Evolutionary conservation across 2,329 filamentous ascomycete genomes (phyloP), one percentile per base, ranked within the genome.

Genomic region (Hypoxylon sp.): DNA sequence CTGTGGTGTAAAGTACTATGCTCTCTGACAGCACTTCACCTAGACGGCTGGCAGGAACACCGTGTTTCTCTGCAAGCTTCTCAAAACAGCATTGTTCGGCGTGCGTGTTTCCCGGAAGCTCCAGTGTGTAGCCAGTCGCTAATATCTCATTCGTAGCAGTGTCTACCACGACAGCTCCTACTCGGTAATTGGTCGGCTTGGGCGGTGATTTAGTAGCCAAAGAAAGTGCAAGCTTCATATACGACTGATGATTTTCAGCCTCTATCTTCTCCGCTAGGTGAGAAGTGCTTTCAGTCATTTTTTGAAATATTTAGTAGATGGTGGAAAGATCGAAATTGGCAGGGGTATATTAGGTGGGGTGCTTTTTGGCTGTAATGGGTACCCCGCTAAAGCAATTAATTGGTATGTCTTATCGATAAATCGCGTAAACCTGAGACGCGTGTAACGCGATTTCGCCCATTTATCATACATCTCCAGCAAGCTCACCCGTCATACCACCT

Each of bases 81-180:
- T 90, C 80, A 61, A 99, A 85, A 75, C 93, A 97, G 78, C 91
- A 95, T 81, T 99, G 94, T 77, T 99, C 96, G 2, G 96, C 96
- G 76, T 99, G 96, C 0, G 96, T 98, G 81, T 99, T 99, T 43
- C 95, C 96, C 0, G 89, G 85, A 3, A 94, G 88, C 79, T 99
- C 95, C 63, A 97, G 85, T 0, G 96, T 97, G 81, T 95, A 98
- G 58, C 96, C 95, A 1, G 92, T 92, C 0, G 91, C 87, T 27
- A 96, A 83, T 62, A 96, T 82, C 25, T 80, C 76, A 71, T 88
- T 84, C 34, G 81, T 84, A 43, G 80, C 79, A 12, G 83, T 77
- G 62, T 88, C 84, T 19, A 96, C 85, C 39, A 98, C 84, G n/a
- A 97, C 79, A n/a, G 96, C 96, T 43, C 96, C 96, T 21, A 99